Evolutionary conservation across 148 eudicot species (phyloP), one percentile per base, ranked within the genome.

Genomic region (Nyssa sinensis): DNA sequence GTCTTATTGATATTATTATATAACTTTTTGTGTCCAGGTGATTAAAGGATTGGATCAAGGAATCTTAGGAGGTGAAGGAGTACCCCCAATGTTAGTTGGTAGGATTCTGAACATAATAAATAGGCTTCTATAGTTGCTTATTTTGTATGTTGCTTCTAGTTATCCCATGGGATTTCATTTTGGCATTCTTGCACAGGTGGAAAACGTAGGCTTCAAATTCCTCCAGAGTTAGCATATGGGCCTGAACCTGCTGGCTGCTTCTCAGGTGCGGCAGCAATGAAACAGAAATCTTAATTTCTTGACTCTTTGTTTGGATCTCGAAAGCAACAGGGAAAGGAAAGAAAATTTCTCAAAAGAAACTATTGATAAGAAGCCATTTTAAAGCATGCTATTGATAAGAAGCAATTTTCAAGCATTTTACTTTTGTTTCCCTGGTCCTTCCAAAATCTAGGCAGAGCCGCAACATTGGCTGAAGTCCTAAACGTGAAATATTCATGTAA

Each of bases 211-310:
- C 97, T 91, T 39, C 85, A 85, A 33, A 94, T 94, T 66, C 98
- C 98, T 80, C 97, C 98, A 23, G 69, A 87, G 59, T 83, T 94
- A 70, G 98, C 97, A 13, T 91, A 94, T 69, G 98, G 97, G 64
- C 93, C 98, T 9, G 98, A 94, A 85, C 84, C 98, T 34, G 98
- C 98, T 34, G 98, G 98, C 71, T 94, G 98, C 74, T 94, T 94
- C 84, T 88, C 92, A 83, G 98, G 98, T 91, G 70, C 13, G 44
- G 3, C 41, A 57, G 53, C 69, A 17, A 55, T 51, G 12, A 41
- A 28, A 23, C n/a, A 34, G 47, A 29, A 13, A 14, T 19, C 16
- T 16, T 21, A 6, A 24, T 57, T n/a, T 58, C 59, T 25, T 58
- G 25, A 16, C 16, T 21, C 5, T 27, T 41, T 24, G 23, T 25